Evolutionary conservation across 441 rosid species (phyloP), one percentile per base, ranked within the genome.

Genomic region (Jatropha multifida): DNA sequence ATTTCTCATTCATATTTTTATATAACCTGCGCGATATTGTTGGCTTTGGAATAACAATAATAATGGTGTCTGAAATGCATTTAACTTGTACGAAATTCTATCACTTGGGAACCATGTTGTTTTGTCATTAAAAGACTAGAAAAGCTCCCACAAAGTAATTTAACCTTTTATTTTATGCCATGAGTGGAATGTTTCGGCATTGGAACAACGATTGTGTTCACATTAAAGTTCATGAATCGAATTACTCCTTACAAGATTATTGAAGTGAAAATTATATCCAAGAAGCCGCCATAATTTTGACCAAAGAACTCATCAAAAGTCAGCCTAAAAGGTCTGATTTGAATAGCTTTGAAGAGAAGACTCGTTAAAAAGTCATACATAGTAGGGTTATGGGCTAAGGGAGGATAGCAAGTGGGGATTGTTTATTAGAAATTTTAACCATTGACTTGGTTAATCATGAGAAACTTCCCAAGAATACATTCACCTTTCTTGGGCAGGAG

Each of bases 251-350:
- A 8, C 10, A 56, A 9, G 3, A 2, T 14, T 14, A 1, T 40
- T 70, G 51, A 23, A 58, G 17, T 18, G 41, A 26, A 58, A 56
- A 6, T 73, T 55, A 6, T 23, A 41, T 54, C 40, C 23, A 52
- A 49, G 80, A 80, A 69, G 72, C 75, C 42, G 77, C 75, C 67
- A n/a, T 2, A 32, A 32, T 46, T 37, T 73, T 76, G 75, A 76
- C 77, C 46, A 52, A 12, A 7, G 62, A 32, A 60, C 18, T 13
- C 17, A 51, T 20, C 23, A 66, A 63, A 23, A 66, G 55, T 76
- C 77, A 48, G 41, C 60, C 66, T 5, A 17, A 40, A 37, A 48
- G 60, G 26, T 48, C 41, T 73, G 44, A 14, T 51, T 54, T 3
- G 26, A 17, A 48, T 0, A 37, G 5, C n/a, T 77, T 71, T n/a